phyloP scores from a whole-genome alignment of 1,284 basidiomycete genomes.

The Ganoderma sp. region DNA sequence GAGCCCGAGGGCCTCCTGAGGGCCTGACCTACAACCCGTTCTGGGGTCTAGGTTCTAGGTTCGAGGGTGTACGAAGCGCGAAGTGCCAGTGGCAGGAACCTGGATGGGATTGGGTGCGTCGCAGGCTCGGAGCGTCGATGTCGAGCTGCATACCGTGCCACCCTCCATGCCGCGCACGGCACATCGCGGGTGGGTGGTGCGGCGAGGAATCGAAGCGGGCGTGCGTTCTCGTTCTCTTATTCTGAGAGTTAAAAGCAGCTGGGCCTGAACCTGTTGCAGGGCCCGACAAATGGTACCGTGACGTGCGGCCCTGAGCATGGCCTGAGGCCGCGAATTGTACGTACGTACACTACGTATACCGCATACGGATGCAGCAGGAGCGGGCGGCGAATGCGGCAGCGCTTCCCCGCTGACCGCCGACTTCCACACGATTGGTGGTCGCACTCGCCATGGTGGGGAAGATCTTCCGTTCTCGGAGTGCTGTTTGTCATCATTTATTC shows the following conservation, averaged over 20 bases:
- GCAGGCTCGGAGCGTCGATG: background rate
- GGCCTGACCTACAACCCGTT: background rate
- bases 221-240: background rate
- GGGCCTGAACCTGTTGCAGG: background rate
- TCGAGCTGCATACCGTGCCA: background rate
- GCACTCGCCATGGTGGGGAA: conserved; percentile 13
- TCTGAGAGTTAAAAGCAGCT: background rate
- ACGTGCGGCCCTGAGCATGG: background rate
- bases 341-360: background rate
- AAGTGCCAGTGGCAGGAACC: background rate
- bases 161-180: background rate
- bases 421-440: conserved; percentile 14
- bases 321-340: background rate
- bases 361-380: background rate
- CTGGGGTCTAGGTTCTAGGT: background rate
- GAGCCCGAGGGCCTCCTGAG: background rate
- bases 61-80: conserved; percentile 2
- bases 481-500: background rate
- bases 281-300: conserved; percentile 11
- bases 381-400: conserved; percentile 2
- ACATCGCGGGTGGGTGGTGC: background rate
- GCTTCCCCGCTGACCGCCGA: background rate
- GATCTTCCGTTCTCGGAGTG: conserved; percentile 10
- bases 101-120: background rate
- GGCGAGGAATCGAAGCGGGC: background rate